Evolutionary conservation across 768 basidiomycete genomes (phyloP), one percentile per base, ranked within the genome.

Genomic region (Pilatotrama ljubarskyi): DNA sequence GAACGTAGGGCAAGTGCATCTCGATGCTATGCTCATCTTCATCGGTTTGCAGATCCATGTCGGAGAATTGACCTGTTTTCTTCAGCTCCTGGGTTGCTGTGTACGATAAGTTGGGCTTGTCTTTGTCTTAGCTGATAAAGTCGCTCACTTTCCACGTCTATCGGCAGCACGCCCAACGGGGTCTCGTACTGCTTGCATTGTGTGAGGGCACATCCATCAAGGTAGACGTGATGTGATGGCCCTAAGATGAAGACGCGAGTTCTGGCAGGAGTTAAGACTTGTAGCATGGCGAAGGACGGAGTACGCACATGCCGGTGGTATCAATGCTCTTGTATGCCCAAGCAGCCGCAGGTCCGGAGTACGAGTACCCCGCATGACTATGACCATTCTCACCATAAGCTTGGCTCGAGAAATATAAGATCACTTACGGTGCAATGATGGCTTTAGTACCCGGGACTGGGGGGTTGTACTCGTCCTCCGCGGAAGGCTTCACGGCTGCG

Each of bases 11-110:
- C 17, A 98, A 81, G 68, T 98, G 95, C 93, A 99, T 95, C 76
- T 99, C 97, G 55, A 99, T 85, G 69, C 93, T 95, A 72, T 99
- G 97, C 68, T 99, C 97, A 26, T 88, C 92, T 73, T 95, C 94
- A 69, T 99, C 97, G 2, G 85, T 85, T 1, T 75, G 67, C 2
- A 80, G 64, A 17, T 75, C 76, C 84, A 99, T 87, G 10, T 79
- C 75, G 37, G 82, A 79, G 66, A 98, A 98, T 54, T 84, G 75
- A 1, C 85, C 84, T 0, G 90, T 90, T 2, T 73, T 75, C 26
- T 77, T 75, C 20, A 96, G 79, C 65, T 91, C 83, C 7, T 77
- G 70, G 58, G 91, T 85, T 1, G 85, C 94, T 95, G 47, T 7
- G 63, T 1, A 22, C 25, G 37, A n/a, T 10, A 5, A 10, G 38